Evolutionary conservation across 2,329 filamentous ascomycete species (phyloP).

Genomic region (Colletotrichum noveboracense): DNA sequence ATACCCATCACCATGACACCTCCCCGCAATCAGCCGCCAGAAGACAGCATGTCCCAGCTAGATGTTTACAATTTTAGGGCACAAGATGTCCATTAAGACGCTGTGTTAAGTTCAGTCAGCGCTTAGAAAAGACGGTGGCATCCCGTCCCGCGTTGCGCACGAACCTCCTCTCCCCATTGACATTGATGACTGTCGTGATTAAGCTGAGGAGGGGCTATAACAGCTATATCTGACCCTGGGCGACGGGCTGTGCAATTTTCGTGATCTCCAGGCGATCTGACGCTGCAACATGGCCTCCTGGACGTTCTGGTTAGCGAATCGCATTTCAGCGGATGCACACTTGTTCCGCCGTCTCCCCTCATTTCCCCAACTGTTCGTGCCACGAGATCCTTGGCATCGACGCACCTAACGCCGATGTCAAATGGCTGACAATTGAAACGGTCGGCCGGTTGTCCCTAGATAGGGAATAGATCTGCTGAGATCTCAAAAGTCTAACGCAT

Average conservation of each 20-base stretch:
- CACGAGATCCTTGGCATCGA: neutral
- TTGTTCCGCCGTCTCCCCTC: neutral
- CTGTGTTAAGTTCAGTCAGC: neutral
- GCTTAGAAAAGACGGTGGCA: neutral
- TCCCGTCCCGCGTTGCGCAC: neutral
- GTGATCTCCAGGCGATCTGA: constrained; percentile 5
- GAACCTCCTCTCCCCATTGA: neutral
- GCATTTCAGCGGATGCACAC: neutral
- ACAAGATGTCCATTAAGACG: neutral
- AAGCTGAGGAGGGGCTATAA: neutral
- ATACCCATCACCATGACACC: neutral
- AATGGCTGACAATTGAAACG: constrained; percentile 15
- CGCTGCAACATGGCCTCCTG: constrained; percentile 2
- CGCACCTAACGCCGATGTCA: constrained; percentile 9
- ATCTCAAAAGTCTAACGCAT: neutral
- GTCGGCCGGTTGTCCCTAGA: neutral
- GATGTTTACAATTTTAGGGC: neutral
- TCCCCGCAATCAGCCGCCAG: neutral
- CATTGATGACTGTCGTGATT: neutral
- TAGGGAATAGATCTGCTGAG: neutral
- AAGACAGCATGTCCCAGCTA: neutral
- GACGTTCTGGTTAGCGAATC: constrained; percentile 7
- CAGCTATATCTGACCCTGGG: neutral
- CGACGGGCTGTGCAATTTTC: constrained; percentile 1
- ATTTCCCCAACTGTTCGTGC: constrained; percentile 12